Percentiles rank a stretch among this genome's conserved stretches.
These are phyloP conservation scores for Coniochaeta ligniaria DNA, from an alignment of 2,329 filamentous ascomycete genomes.

Conservation along the genomic window DNA sequence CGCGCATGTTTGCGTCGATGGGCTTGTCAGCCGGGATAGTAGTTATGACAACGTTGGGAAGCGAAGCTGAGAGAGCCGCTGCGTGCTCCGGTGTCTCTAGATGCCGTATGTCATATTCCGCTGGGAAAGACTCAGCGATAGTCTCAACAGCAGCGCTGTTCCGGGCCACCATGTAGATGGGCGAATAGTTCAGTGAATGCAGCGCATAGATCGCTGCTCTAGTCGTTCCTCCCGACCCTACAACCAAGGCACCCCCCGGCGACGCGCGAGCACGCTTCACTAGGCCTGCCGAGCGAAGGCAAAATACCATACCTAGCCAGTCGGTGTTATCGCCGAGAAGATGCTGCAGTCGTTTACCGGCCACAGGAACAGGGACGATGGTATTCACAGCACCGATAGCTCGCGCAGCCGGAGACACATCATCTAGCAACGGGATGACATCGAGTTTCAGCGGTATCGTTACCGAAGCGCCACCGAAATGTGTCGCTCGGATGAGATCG, in stretches of 20 bases:
- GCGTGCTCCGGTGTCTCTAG: slow-evolving; percentile 46
- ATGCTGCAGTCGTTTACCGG: slow-evolving; percentile 31
- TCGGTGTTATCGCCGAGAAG: slow-evolving; percentile 91
- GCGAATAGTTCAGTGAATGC: slow-evolving; percentile 72
- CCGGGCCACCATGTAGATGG: slow-evolving; percentile 82
- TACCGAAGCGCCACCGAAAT: slow-evolving; percentile 90
- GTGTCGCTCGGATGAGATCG: slow-evolving; percentile 57
- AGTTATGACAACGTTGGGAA: slow-evolving; percentile 70
- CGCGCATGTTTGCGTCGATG: slow-evolving; percentile 64
- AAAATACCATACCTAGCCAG: slow-evolving; percentile 84
- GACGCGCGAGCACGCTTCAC: slow-evolving; percentile 22
- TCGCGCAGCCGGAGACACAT: slow-evolving; percentile 69
- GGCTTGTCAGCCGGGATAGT: slow-evolving; percentile 86
- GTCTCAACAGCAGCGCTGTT: slow-evolving; percentile 59
- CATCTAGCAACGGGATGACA: slow-evolving; percentile 74
- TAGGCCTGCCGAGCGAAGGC: slow-evolving; percentile 64
- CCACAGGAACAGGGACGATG: slow-evolving; percentile 55
- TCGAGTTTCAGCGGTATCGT: slow-evolving; percentile 94
- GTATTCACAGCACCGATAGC: slow-evolving; percentile 93
- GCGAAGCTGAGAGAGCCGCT: slow-evolving; percentile 36
- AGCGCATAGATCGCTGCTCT: slow-evolving; percentile 87
- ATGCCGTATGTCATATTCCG: slow-evolving; percentile 62
- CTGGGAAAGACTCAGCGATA: slow-evolving; percentile 67
- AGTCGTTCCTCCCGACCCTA: slow-evolving; percentile 88
- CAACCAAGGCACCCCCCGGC: slow-evolving; percentile 60